Base-by-base conservation (phyloP, 2,329 filamentous ascomycete species). In the Ceratocystis smalleyi region DNA sequence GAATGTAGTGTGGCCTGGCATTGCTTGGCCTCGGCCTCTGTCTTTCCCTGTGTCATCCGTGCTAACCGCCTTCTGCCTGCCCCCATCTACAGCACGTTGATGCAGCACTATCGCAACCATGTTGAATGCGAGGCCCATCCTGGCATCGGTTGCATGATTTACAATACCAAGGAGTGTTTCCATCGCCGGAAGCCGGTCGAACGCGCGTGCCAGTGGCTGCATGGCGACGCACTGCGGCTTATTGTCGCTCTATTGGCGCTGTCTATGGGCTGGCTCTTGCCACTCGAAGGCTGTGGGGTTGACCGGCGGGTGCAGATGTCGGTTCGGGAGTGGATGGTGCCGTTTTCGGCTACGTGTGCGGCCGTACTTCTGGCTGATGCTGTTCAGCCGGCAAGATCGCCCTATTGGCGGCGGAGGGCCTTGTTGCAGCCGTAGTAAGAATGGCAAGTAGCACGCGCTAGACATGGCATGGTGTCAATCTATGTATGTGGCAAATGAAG, bases 41-140 rank as follows among this genome's bases (percentile, higher is more conserved):
- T 19, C 47, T 51, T 6, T 10, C 22, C 17, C 22, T 51, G 47
- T 24, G 12, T 40, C 35, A 40, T 12, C 10, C 7, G 22, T 51
- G 22, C 47, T 51, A 24, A 51, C 24, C 10, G 17, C 12, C 22
- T 22, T 19, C 5, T 45, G 5, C n/a, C 32, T 3, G 4, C 2
- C 1, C 19, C 6, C 8, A 30, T 61, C 27, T 7, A 17, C 43
- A 83, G 81, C 1, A 71, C 83, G 0, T 71, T 85, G 4, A 85
- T 85, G 80, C 78, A 79, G 68, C 76, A 81, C 47, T 76, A 83
- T 17, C 76, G 83, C 64, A 78, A 83, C 66, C 83, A 86, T 68
- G 72, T 80, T 12, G 83, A 85, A 70, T 86, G 83, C 69, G 81
- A 84, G 69, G 79, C 78, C 22, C 75, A 79, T 0, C 80, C 80